phyloP scores from a whole-genome alignment of 2,329 filamentous ascomycete genomes.

The Rutstroemia sydowiana region DNA sequence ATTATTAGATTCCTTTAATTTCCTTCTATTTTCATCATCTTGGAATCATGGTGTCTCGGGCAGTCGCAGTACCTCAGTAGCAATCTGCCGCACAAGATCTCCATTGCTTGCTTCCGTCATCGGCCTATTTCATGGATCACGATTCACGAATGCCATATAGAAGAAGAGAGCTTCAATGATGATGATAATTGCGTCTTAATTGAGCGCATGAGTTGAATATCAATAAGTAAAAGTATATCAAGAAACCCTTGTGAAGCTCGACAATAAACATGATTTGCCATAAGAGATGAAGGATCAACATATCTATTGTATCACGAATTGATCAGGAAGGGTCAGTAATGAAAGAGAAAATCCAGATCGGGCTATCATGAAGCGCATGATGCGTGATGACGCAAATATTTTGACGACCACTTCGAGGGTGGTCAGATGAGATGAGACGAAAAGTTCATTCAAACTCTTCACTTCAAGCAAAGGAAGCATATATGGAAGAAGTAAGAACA shows the following conservation, averaged over 20 bases:
- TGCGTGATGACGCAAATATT: constrained; percentile 1
- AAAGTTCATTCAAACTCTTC: neutral
- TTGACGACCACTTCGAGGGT: neutral
- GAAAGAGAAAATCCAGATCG: neutral
- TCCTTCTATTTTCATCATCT: constrained; percentile 13
- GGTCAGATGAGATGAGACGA: neutral
- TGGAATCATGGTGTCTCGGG: constrained; percentile 17
- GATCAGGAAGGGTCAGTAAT: neutral
- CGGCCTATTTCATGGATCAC: constrained; percentile 11
- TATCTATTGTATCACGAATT: neutral
- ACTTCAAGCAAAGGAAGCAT: neutral
- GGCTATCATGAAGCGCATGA: neutral
- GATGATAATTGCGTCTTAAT: neutral
- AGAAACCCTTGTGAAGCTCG: neutral
- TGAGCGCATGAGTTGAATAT: neutral
- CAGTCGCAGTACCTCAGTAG: constrained; percentile 18
- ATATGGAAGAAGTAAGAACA: neutral
- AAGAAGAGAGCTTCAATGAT: neutral
- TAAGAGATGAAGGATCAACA: neutral
- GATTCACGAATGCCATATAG: constrained; percentile 6
- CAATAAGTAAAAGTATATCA: neutral
- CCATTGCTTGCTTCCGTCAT: constrained; percentile 14
- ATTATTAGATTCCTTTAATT: constrained; percentile 2
- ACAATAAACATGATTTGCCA: neutral
- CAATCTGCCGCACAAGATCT: constrained; percentile 16